A percentile compares a stretch with the other conserved stretches of the same genome.
Conservation (phyloP, 495 filamentous ascomycete genomes). For the Letharia columbiana region DNA sequence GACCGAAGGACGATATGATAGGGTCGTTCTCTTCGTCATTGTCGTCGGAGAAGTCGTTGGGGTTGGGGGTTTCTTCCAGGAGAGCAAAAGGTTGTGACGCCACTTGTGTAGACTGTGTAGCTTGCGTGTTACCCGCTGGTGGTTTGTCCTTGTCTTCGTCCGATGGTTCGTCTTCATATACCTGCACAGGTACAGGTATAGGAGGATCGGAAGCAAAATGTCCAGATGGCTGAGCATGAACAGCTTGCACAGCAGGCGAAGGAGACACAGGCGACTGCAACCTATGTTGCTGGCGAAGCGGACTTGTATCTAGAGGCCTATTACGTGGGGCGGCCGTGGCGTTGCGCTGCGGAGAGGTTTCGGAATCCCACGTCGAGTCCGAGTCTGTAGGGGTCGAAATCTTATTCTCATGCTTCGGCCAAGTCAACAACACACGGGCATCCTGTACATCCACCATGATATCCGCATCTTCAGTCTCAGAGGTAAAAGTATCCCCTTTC, state of each 20-base stretch:
- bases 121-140: conserved; percentile 20
- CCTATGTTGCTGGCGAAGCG: conserved; percentile 52
- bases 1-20: conserved; percentile 80
- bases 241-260: conserved; percentile 46
- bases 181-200: conserved; percentile 43
- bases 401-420: conserved; percentile 61
- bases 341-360: conserved; percentile 39
- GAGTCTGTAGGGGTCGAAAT: conserved; percentile 53
- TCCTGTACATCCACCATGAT: conserved; percentile 97
- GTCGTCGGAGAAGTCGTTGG: conserved; percentile 59
- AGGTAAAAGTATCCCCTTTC: conserved; percentile 84
- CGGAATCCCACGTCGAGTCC: conserved; percentile 60
- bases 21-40: conserved; percentile 90
- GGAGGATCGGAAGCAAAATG: conserved; percentile 36
- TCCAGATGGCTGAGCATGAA: conserved; percentile 32
- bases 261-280: conserved; percentile 67
- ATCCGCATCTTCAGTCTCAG: conserved; percentile 79
- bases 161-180: conserved; percentile 54
- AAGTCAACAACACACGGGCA: conserved; percentile 76
- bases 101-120: conserved; percentile 28
- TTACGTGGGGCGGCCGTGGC: conserved; percentile 23
- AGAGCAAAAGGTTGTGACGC: conserved; percentile 23
- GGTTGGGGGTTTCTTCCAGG: conserved; percentile 42
- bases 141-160: conserved; percentile 16
- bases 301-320: conserved; percentile 45